Base-by-base conservation (phyloP, 768 basidiomycete species). In the Coprinellus aureogranulatus region DNA sequence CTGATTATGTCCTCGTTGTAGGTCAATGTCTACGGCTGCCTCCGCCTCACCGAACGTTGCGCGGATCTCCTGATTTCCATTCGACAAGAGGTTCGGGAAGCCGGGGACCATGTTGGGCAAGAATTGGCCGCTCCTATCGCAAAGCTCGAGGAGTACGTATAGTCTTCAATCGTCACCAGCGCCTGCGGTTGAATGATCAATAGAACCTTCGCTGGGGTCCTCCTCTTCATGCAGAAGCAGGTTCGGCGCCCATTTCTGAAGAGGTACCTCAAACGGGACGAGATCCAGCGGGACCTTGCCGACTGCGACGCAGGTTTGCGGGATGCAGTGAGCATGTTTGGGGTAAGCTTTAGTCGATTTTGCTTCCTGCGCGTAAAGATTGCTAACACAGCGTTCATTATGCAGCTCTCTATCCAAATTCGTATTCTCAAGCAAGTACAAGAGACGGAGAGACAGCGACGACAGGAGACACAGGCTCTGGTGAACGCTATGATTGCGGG, bases 181-280 rank as follows among this genome's bases (percentile, higher is more conserved):
- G n/a, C 40, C 14, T 26, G 8, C 26, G 26, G 22, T 53, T 26
- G 10, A 41, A 20, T 12, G 22, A 31, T 30, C 8, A 3, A n/a
- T 30, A 63, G 62, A 0, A 41, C 60, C 6, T 63, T 63, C 27
- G 42, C 41, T 4, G 18, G 27, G 20, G 55, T 63, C 42, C 54
- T 48, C 10, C 41, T 42, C 23, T 56, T 61, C 25, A 75, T 90
- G 26, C 64, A 76, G 54, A 85, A 83, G 61, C 85, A 90, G 61
- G 73, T 77, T 16, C 75, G 81, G 41, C 75, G 89, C 1, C 87
- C 90, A 0, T 92, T 91, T 72, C 70, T 93, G 60, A 89, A 90
- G 69, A 79, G 89, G 3, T 92, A 89, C 65, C 77, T 93, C 39
- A 85, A 85, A 65, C 81, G 88, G 42, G 86, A 89, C 39, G 88